A percentile compares a stretch with the other conserved stretches of the same genome.
Conservation (phyloP, 2,329 filamentous ascomycete genomes). For the Colletotrichum sp. region DNA sequence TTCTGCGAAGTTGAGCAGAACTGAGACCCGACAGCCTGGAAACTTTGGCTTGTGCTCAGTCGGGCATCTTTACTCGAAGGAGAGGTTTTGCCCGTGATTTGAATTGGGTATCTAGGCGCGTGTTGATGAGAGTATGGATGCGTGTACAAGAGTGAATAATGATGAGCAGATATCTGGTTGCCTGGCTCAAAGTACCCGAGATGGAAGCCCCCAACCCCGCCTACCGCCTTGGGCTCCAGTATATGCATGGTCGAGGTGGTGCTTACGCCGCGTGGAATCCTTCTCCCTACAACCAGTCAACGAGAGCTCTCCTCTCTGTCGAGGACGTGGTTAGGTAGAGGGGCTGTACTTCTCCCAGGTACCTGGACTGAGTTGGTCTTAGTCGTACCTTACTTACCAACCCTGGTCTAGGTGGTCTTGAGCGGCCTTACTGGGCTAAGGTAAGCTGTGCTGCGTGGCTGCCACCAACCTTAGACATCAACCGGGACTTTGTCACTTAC, state of each 20-base stretch:
- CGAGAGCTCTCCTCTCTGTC: neutral
- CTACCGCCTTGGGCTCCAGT: neutral
- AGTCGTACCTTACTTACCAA: neutral
- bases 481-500: neutral
- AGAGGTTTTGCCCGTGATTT: neutral
- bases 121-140: neutral
- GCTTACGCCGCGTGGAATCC: conserved; percentile 15
- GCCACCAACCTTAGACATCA: neutral
- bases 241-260: conserved; percentile 1
- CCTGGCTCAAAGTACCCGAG: neutral
- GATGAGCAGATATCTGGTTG: neutral
- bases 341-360: neutral
- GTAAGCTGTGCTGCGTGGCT: conserved; percentile 14
- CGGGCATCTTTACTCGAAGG: neutral
- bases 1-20: neutral
- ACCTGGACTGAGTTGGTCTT: neutral
- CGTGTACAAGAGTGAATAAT: neutral
- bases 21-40: neutral
- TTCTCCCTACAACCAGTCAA: neutral
- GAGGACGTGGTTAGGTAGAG: neutral
- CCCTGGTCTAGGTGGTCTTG: neutral
- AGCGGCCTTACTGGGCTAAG: neutral
- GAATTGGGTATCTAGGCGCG: neutral
- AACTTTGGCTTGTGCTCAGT: neutral
- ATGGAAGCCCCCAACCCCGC: neutral